A percentile compares a stretch with the other conserved stretches of the same genome.
phyloP scores from a whole-genome alignment of 2,329 filamentous ascomycete genomes.

The Thermomyces lanuginosus region DNA sequence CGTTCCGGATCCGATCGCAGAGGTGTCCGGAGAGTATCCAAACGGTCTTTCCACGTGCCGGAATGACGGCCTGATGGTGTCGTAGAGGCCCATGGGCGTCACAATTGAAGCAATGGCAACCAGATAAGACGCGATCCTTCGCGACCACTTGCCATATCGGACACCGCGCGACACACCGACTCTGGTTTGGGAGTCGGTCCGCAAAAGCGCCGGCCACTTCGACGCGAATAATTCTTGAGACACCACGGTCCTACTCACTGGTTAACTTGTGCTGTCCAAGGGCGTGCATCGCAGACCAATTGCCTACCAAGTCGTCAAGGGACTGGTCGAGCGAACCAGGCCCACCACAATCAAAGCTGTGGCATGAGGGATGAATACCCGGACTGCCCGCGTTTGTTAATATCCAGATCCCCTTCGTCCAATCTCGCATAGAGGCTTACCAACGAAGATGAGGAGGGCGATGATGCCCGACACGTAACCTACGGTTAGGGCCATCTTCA shows the following conservation, averaged over 20 bases:
- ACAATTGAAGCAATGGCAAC: conserved; percentile 28
- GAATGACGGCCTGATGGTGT: conserved; percentile 15
- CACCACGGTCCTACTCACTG: too few relatives aligned
- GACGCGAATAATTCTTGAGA: neutral
- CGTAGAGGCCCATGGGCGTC: conserved; percentile 31
- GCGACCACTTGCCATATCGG: neutral
- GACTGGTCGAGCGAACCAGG: too few relatives aligned
- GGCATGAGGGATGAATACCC: too few relatives aligned
- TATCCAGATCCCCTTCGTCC: too few relatives aligned
- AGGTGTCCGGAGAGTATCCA: neutral
- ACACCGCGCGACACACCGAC: neutral
- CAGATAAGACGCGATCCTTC: conserved; percentile 8
- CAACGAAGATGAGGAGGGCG: neutral
- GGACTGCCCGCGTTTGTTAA: too few relatives aligned
- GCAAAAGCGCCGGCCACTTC: neutral
- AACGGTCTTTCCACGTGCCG: conserved; percentile 1
- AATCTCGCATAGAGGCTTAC: neutral
- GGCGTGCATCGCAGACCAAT: too few relatives aligned
- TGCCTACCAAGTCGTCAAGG: too few relatives aligned
- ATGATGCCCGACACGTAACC: conserved; percentile 2
- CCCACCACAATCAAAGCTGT: too few relatives aligned
- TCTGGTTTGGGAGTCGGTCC: neutral
- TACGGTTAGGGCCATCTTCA: conserved; percentile 1
- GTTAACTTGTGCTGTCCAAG: too few relatives aligned
- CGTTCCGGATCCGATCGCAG: conserved; percentile 20